Conservation (phyloP, 306 rosid genomes). For the peach (Prunus persica) region Prunus_persica_NCBIv2 NC_034015.1:20437501-20438000, state of each 20-base stretch:
- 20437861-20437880: too few relatives aligned
- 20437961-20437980: too few relatives aligned
- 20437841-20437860: too few relatives aligned
- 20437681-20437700: not conserved
- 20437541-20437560: not conserved
- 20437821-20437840: too few relatives aligned
- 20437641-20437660: not conserved
- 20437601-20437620: conserved; percentile 19
- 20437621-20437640: not conserved
- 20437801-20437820: too few relatives aligned
- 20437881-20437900: too few relatives aligned
- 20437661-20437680: not conserved
- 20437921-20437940: too few relatives aligned
- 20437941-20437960: too few relatives aligned
- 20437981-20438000: too few relatives aligned
- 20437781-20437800: not conserved
- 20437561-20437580: conserved; percentile 6
- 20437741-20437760: not conserved
- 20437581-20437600: conserved; percentile 29
- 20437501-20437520: not conserved
- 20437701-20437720: not conserved
- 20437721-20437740: not conserved
- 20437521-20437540: not conserved
- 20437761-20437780: not conserved
- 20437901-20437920: too few relatives aligned